Evolutionary conservation across 805 yeast species (phyloP), one percentile per base, ranked within the genome.

Genomic region (Cyberlindnera veronae): DNA sequence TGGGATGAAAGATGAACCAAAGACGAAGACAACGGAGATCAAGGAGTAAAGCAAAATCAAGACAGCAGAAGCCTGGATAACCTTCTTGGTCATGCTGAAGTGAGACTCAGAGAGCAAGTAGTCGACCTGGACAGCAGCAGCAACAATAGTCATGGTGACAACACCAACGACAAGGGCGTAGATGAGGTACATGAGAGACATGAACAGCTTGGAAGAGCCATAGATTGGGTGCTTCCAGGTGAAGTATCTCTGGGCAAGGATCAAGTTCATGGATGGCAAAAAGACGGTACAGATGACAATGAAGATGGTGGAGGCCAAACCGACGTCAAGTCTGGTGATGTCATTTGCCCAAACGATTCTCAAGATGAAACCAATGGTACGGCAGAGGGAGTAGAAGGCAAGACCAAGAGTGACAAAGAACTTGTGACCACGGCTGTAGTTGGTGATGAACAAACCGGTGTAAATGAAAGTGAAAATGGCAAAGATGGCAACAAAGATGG

Each of bases 151-250:
- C 82, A 83, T 79, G 20, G 68, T 66, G 36, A 83, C 71, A 42
- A 83, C 69, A 6, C 71, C 79, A 24, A 69, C 34, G 22, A 83
- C 87, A 23, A 78, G 49, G 6, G 66, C 52, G 54, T 83, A 83
- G 32, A 81, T 54, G 7, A 64, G 33, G 36, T 69, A 57, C 81
- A 82, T 74, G 19, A 64, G 34, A 29, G 43, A 36, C 71, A 75
- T 72, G 50, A 83, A 77, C 18, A 67, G 39, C 46, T 60, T 66
- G 34, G 72, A 62, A 19, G 75, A 65, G 28, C 89, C 90, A 14
- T 77, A 74, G 30, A 74, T 76, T 11, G 91, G 90, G 59, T 84
- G 90, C 61, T 81, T 69, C 88, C 89, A 83, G 11, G 86, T 80
- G 64, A 81, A 81, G 21, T 81, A 63, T 58, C 90, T 73, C 60